Evolutionary conservation across 2,329 filamentous ascomycete genomes (phyloP).

Genomic region (Fusarium algeriense): DNA sequence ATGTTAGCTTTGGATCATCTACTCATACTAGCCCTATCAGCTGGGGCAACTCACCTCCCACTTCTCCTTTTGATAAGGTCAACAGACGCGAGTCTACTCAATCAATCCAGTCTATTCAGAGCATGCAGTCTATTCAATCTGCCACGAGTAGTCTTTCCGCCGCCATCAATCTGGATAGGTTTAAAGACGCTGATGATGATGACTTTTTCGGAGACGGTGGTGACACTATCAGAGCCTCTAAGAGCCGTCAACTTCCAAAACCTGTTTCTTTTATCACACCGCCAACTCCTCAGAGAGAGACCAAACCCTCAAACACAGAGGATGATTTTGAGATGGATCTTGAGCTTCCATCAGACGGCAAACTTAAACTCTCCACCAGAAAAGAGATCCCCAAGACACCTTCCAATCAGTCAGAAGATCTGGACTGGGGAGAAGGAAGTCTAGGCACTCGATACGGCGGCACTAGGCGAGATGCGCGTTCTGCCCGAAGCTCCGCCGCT

Average conservation of each 20-base stretch:
- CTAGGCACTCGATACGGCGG: conserved; percentile 91
- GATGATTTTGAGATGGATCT: conserved; percentile 81
- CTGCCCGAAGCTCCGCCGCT: conserved; percentile 85
- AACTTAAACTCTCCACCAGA: conserved; percentile 72
- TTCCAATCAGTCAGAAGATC: conserved; percentile 74
- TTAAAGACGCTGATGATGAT: conserved; percentile 73
- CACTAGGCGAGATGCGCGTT: conserved; percentile 82
- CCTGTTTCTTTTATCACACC: conserved; percentile 67
- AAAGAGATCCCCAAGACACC: conserved; percentile 74
- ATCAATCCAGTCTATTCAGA: conserved; percentile 26
- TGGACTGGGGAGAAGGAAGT: conserved; percentile 95
- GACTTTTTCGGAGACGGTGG: conserved; percentile 73
- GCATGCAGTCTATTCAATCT: conserved; percentile 44
- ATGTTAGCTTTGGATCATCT: conserved; percentile 69
- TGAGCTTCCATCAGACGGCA: conserved; percentile 75
- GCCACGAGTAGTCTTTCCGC: conserved; percentile 55
- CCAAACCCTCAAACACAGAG: conserved; percentile 54
- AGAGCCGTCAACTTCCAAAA: conserved; percentile 65
- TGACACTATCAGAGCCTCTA: conserved; percentile 77
- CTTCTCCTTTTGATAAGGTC: conserved; percentile 40
- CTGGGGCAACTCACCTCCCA: conserved; percentile 46
- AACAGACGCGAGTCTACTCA: conserved; percentile 48
- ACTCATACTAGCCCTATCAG: conserved; percentile 66
- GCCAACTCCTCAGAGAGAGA: conserved; percentile 65
- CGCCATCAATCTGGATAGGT: conserved; percentile 71